Percentiles rank a stretch among this genome's conserved stretches.
Evolutionary conservation across 148 eudicot species (phyloP).

Genomic region (Rhododendron mucronatum): DNA sequence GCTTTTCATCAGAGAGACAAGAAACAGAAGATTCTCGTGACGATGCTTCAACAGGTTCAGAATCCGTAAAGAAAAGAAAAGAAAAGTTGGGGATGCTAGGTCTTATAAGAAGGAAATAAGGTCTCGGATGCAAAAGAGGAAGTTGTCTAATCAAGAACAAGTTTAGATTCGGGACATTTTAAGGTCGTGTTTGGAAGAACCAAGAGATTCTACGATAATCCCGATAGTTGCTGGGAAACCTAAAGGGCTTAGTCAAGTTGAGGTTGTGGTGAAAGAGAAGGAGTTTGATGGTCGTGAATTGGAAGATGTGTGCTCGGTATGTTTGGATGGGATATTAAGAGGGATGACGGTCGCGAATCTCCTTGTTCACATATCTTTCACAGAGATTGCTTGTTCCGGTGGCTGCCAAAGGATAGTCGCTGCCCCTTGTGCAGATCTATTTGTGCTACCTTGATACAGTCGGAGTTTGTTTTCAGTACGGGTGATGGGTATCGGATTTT

Average conservation of each 20-base stretch:
- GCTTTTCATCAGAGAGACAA: not conserved
- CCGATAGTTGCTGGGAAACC: not conserved
- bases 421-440: not conserved
- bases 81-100: not conserved
- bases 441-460: not conserved
- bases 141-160: not conserved
- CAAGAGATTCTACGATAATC: not conserved
- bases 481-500: not conserved
- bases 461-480: not conserved
- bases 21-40: not conserved
- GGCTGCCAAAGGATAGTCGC: not conserved
- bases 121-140: not conserved
- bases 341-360: not conserved
- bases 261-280: not conserved
- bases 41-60: not conserved
- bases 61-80: not conserved
- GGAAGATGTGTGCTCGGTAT: not conserved
- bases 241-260: not conserved
- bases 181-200: not conserved
- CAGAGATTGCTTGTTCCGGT: constrained; percentile 1
- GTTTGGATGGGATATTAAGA: not conserved
- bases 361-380: constrained; percentile 3
- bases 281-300: not conserved
- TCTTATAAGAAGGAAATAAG: not conserved
- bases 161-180: not conserved